Evolutionary conservation across 495 filamentous ascomycete genomes (phyloP).

Genomic region (Neurospora sublineolata): DNA sequence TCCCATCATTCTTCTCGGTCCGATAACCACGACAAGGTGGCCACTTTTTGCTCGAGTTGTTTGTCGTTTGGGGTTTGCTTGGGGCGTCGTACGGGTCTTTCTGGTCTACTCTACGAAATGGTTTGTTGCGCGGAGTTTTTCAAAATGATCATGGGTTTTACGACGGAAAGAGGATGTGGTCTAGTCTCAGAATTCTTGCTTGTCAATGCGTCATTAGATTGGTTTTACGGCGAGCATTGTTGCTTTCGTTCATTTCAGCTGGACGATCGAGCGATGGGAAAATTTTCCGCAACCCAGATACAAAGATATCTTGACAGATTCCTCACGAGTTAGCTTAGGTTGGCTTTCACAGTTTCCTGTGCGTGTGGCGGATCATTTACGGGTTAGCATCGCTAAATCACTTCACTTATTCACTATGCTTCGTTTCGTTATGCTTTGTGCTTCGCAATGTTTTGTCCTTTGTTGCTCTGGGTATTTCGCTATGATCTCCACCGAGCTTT

Average conservation of each 20-base stretch:
- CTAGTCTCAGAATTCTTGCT: neutral
- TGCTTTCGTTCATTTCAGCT: neutral
- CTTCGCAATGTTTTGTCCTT: neutral
- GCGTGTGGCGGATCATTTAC: neutral
- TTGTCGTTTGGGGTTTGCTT: neutral
- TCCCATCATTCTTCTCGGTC: neutral
- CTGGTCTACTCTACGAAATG: neutral
- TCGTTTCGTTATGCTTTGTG: neutral
- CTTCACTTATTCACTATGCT: neutral
- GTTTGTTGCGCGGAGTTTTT: neutral
- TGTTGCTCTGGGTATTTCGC: neutral
- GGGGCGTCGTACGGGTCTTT: neutral
- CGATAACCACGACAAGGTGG: neutral
- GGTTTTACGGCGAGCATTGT: neutral
- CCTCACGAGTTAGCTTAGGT: neutral
- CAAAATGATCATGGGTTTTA: neutral
- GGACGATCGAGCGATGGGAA: neutral
- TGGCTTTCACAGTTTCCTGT: neutral
- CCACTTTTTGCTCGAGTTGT: neutral
- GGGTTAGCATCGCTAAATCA: neutral
- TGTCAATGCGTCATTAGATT: neutral
- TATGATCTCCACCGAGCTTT: neutral
- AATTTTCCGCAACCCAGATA: neutral
- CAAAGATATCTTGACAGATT: neutral
- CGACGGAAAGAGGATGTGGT: neutral